Conservation (phyloP, 2,329 filamentous ascomycete species). For the Xylaria multiplex region DNA sequence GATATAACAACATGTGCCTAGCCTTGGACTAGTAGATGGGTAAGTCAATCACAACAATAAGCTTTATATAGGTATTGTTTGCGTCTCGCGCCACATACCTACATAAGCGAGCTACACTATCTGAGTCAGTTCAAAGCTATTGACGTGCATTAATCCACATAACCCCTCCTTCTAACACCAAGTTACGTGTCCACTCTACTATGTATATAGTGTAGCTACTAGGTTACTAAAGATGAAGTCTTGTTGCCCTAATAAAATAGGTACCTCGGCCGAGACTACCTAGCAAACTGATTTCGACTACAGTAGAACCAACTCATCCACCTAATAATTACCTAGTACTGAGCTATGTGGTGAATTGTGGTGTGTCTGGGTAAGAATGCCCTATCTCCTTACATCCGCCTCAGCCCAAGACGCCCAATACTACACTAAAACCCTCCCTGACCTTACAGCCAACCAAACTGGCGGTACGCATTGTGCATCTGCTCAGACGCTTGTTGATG, state of each 20-base stretch:
- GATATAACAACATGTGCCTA: background rate
- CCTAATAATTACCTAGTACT: too few relatives aligned
- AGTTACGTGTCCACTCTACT: background rate
- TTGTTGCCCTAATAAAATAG: too few relatives aligned
- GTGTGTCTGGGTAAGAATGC: background rate
- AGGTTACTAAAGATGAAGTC: background rate
- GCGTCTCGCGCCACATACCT: conserved; percentile 16
- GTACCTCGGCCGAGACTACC: too few relatives aligned
- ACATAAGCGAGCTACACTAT: conserved; percentile 20
- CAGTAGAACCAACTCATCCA: too few relatives aligned
- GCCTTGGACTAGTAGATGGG: too few relatives aligned
- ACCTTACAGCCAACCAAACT: conserved; percentile 28
- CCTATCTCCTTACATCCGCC: background rate
- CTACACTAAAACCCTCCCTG: conserved; percentile 2
- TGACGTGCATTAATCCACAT: conserved; percentile 15
- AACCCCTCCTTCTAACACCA: background rate
- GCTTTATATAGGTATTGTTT: background rate
- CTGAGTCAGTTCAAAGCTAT: conserved; percentile 19
- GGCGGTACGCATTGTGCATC: conserved; percentile 29
- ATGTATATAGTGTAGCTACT: background rate
- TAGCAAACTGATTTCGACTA: too few relatives aligned
- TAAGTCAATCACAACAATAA: background rate
- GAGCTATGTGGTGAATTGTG: too few relatives aligned
- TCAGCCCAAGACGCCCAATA: conserved; percentile 15
- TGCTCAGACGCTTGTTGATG: conserved; percentile 21